These are phyloP conservation scores for Melampsora larici-populina DNA, from an alignment of 1,284 basidiomycete genomes.

Conservation along the genomic window DNA sequence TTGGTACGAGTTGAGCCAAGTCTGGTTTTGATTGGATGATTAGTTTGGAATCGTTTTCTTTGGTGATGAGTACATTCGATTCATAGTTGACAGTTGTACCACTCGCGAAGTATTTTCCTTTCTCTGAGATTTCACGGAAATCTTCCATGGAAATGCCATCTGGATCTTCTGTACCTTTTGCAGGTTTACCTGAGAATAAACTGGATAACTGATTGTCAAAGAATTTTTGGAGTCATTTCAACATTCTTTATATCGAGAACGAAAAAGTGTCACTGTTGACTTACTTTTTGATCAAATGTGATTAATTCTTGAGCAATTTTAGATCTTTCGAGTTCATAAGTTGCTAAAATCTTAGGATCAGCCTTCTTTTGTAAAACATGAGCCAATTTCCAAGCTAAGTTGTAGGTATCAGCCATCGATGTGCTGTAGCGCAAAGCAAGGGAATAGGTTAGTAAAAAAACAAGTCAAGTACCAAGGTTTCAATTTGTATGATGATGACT, in stretches of 20 bases:
- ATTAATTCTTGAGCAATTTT: constrained; percentile 65
- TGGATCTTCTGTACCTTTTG: constrained; percentile 49
- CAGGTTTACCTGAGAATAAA: constrained; percentile 72
- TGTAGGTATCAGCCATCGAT: constrained; percentile 60
- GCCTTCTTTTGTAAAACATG: constrained; percentile 71
- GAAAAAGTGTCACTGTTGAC: background rate
- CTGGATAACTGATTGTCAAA: constrained; percentile 60
- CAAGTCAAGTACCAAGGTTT: too few relatives aligned
- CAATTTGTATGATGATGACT: too few relatives aligned
- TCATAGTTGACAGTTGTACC: constrained; percentile 49
- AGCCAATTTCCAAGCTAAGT: constrained; percentile 75
- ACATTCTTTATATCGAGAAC: too few relatives aligned
- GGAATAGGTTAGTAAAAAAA: too few relatives aligned
- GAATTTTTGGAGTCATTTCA: background rate
- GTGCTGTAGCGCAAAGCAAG: background rate
- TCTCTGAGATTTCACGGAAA: constrained; percentile 26
- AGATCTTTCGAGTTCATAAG: constrained; percentile 61
- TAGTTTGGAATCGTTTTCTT: background rate
- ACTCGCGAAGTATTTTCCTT: constrained; percentile 42
- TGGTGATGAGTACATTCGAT: background rate
- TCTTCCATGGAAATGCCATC: constrained; percentile 26
- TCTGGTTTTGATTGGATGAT: too few relatives aligned
- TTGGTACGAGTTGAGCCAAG: background rate
- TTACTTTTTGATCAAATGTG: constrained; percentile 64
- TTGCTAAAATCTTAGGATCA: constrained; percentile 64